phyloP scores from a whole-genome alignment of 2,329 filamentous ascomycete genomes.

The Alternaria panax region DNA sequence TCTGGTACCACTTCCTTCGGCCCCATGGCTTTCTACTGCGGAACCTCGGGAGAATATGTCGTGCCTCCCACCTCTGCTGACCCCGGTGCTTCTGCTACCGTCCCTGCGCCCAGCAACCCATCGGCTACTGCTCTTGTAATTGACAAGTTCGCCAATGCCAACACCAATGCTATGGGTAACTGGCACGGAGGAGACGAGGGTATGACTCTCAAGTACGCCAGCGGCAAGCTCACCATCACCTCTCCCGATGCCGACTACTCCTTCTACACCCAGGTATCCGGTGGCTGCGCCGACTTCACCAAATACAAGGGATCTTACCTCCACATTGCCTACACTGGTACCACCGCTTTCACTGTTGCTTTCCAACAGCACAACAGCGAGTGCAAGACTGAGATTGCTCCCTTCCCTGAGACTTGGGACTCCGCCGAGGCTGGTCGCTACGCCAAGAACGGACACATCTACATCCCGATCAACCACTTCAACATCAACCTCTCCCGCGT shows the following conservation, averaged over 20 bases:
- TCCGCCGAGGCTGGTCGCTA: conserved; percentile 71
- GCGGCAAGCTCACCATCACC: conserved; percentile 62
- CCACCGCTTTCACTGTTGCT: conserved; percentile 68
- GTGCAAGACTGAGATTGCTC: conserved; percentile 63
- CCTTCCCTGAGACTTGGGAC: conserved; percentile 73
- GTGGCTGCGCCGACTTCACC: conserved; percentile 64
- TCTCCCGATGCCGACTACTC: conserved; percentile 67
- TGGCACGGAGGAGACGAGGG: conserved; percentile 73
- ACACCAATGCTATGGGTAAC: conserved; percentile 66
- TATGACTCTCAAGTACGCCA: conserved; percentile 61
- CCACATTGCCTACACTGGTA: conserved; percentile 70
- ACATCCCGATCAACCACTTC: conserved; percentile 73
- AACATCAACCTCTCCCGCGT: conserved; percentile 64
- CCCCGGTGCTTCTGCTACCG: conserved; percentile 56
- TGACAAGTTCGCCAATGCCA: conserved; percentile 64
- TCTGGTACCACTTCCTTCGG: conserved; percentile 60
- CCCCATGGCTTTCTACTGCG: conserved; percentile 67
- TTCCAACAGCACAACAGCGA: conserved; percentile 71
- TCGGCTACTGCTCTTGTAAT: conserved; percentile 62
- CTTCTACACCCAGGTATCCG: conserved; percentile 66
- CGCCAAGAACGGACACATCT: conserved; percentile 63
- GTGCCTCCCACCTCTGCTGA: conserved; percentile 53
- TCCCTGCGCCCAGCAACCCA: conserved; percentile 59
- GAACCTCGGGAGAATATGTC: conserved; percentile 60
- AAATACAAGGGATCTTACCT: conserved; percentile 66